These are phyloP conservation scores for Penicilliopsis zonata DNA, from an alignment of 495 filamentous ascomycete species.

Conservation along the genomic window DNA sequence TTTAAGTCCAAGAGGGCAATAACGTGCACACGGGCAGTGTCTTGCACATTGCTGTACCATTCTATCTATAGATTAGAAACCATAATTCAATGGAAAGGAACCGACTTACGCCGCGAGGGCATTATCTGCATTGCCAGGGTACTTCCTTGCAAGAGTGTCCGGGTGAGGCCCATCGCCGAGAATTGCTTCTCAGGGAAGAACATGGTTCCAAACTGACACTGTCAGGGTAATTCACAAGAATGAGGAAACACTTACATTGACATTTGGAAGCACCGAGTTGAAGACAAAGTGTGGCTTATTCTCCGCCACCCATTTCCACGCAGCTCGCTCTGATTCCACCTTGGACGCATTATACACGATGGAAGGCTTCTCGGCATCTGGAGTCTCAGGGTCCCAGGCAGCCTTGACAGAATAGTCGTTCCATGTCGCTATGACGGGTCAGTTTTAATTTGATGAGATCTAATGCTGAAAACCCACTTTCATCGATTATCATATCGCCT, in stretches of 20 bases:
- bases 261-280: slow-evolving; percentile 36
- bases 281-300: slow-evolving; percentile 33
- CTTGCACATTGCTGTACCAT: slow-evolving; percentile 33
- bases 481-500: background rate
- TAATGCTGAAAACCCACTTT: slow-evolving; percentile 1
- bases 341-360: slow-evolving; percentile 40
- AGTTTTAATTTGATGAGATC: background rate
- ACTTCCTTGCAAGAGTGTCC: slow-evolving; percentile 14
- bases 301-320: slow-evolving; percentile 38
- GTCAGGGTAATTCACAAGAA: background rate
- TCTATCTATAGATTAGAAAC: slow-evolving; percentile 3
- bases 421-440: slow-evolving; percentile 13
- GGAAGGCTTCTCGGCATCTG: slow-evolving; percentile 11
- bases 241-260: slow-evolving; percentile 10
- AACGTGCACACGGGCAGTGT: slow-evolving; percentile 36
- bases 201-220: slow-evolving; percentile 13
- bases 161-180: slow-evolving; percentile 14
- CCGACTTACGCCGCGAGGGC: slow-evolving; percentile 17
- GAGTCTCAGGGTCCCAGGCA: slow-evolving; percentile 27
- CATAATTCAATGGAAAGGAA: background rate
- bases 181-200: slow-evolving; percentile 13
- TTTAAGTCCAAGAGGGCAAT: slow-evolving; percentile 28
- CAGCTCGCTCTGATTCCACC: slow-evolving; percentile 32
- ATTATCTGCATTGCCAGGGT: slow-evolving; percentile 5
- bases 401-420: slow-evolving; percentile 28